Base-by-base conservation (phyloP, 352 stramenopile species). In the Globisporangium viniferum region DNA sequence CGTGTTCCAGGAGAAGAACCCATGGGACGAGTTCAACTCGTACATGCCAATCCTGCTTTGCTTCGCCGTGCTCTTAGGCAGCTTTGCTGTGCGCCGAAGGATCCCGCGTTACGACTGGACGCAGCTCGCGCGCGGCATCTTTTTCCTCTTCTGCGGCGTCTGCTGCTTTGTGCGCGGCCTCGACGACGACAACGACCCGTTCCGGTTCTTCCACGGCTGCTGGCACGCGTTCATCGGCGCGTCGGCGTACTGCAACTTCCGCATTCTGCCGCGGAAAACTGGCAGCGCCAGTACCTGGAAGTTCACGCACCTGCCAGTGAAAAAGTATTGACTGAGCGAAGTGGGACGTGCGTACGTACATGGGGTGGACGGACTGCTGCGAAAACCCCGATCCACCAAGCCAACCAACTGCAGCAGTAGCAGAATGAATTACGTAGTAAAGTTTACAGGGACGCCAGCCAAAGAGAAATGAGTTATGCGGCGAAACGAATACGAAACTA, bases 131-230 rank as follows among this genome's bases (percentile, higher is more conserved):
- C 66, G 79, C 48, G 85, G 83, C 1, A 27, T 91, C 33, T 24
- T 89, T 33, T 70, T 90, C 54, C 69, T 92, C 2, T 63, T 62
- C 9, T 74, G 76, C 68, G 86, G 64, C 4, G 64, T 93, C 12
- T 59, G 68, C 55, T 93, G 82, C 73, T 93, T 92, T 57, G 61
- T 83, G 10, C 77, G 77, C 18, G 86, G 84, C 0, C 71, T 93
- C 7, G 79, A 93, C 71, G 86, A 93, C 69, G 78, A 88, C 66
- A 83, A 78, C 29, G 86, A 93, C 55, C 82, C 86, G 65, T 90
- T 91, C 68, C 84, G 86, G 7, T 86, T 93, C 73, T 93, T 91
- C 66, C 86, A 93, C 72, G 86, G 86, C 63, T 93, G 84, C 69
- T 93, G 86, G 86, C 84, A 93, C 70, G 84, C 70, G 39, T 92